Percentiles rank a stretch among this genome's conserved stretches.
Conservation (phyloP, 306 rosid species). For the Cyamopsis tetragonoloba region DNA sequence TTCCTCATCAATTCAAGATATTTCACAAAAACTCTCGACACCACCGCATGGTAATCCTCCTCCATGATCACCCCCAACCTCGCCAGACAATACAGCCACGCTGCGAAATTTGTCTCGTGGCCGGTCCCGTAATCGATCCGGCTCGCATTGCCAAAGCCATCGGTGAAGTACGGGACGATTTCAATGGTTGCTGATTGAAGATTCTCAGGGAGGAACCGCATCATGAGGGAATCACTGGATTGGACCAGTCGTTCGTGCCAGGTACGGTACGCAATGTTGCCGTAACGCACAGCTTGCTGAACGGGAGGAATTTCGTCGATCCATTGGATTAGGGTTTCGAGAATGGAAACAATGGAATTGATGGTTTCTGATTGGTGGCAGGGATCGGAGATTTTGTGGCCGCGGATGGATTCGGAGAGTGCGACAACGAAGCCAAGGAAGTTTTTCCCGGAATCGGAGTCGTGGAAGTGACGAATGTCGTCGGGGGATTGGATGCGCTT, state of each 20-base stretch:
- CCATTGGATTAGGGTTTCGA: slow-evolving; percentile 64
- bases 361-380: slow-evolving; percentile 47
- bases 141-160: slow-evolving; percentile 76
- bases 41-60: slow-evolving; percentile 70
- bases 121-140: slow-evolving; percentile 96
- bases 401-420: slow-evolving; percentile 72
- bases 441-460: slow-evolving; percentile 57
- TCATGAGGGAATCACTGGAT: slow-evolving; percentile 47
- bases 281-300: slow-evolving; percentile 72
- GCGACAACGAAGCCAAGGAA: slow-evolving; percentile 84
- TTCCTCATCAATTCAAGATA: slow-evolving; percentile 89
- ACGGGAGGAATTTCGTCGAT: slow-evolving; percentile 76
- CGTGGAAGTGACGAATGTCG: slow-evolving; percentile 61
- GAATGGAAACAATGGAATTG: slow-evolving; percentile 40
- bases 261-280: slow-evolving; percentile 66
- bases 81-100: slow-evolving; percentile 83
- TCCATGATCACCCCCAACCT: slow-evolving; percentile 62
- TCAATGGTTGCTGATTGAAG: slow-evolving; percentile 49
- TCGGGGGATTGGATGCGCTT: slow-evolving; percentile 73
- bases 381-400: slow-evolving; percentile 59
- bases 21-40: slow-evolving; percentile 65
- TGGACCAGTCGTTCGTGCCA: slow-evolving; percentile 61
- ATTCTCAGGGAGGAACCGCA: slow-evolving; percentile 48
- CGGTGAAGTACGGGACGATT: slow-evolving; percentile 67
- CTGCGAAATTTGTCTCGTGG: slow-evolving; percentile 89